phyloP scores from a whole-genome alignment of 306 rosid species.

The Pterocarpus santalinus region DNA sequence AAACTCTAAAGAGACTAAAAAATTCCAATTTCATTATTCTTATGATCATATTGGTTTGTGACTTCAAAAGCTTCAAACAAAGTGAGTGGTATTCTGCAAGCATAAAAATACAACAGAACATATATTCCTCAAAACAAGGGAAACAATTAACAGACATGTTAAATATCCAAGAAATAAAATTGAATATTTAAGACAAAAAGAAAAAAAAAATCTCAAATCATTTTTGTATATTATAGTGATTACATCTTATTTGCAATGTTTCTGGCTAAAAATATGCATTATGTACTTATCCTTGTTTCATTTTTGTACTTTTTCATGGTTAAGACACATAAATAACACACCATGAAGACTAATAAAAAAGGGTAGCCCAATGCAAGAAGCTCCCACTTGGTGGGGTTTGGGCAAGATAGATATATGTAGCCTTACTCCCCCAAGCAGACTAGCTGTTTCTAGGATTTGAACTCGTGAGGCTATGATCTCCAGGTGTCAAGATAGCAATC shows the following conservation, averaged over 20 bases:
- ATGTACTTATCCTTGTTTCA: background rate
- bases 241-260: background rate
- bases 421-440: too few species aligned
- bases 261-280: background rate
- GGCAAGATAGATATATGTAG: too few species aligned
- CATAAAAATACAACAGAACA: background rate
- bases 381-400: too few species aligned
- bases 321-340: background rate
- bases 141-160: background rate
- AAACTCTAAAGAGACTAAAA: conserved; percentile 22
- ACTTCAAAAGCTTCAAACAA: conserved; percentile 18
- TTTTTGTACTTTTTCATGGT: background rate
- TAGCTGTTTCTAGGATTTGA: too few species aligned
- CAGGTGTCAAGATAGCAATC: too few species aligned
- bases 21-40: conserved; percentile 6
- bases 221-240: too few species aligned
- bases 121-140: background rate
- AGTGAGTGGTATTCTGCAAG: background rate
- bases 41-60: background rate
- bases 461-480: too few species aligned
- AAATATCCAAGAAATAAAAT: too few species aligned
- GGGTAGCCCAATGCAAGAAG: too few species aligned
- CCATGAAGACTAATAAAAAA: background rate
- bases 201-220: too few species aligned
- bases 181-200: too few species aligned